Percentiles rank a stretch among this genome's conserved stretches.
Conservation (phyloP, 768 basidiomycete species). For the Hypsizygus marmoreus region DNA sequence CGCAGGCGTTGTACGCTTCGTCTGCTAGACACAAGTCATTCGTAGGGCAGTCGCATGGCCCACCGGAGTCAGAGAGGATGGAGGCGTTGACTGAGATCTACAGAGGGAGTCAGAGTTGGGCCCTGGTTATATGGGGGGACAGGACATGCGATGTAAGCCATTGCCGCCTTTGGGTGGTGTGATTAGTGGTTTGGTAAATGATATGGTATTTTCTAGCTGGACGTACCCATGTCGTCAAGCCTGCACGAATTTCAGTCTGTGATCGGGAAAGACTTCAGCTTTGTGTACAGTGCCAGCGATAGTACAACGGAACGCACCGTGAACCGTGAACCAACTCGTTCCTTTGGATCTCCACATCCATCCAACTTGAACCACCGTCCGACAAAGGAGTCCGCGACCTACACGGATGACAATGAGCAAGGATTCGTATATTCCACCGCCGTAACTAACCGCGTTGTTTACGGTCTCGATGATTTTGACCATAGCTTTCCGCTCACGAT, state of each 20-base stretch:
- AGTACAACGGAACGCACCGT: constrained; percentile 34
- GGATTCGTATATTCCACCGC: background rate
- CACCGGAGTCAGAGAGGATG: constrained; percentile 75
- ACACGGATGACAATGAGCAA: background rate
- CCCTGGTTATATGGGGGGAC: background rate
- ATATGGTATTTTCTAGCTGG: background rate
- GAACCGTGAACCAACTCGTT: constrained; percentile 66
- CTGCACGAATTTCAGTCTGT: constrained; percentile 78
- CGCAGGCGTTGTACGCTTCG: constrained; percentile 54
- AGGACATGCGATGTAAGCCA: constrained; percentile 76
- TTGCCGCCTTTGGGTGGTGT: constrained; percentile 57
- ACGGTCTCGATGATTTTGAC: constrained; percentile 23
- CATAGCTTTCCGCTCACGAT: constrained; percentile 18
- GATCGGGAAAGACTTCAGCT: constrained; percentile 1
- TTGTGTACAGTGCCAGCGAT: background rate
- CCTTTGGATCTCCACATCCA: constrained; percentile 64
- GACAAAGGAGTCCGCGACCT: constrained; percentile 49
- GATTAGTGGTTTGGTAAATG: constrained; percentile 10
- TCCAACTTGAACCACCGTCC: constrained; percentile 77
- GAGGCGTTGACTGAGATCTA: constrained; percentile 87
- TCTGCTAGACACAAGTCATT: constrained; percentile 57
- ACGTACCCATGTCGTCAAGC: constrained; percentile 79
- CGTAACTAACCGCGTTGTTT: constrained; percentile 30
- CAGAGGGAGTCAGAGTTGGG: background rate
- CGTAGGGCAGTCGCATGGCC: constrained; percentile 75